Percentiles rank a stretch among this genome's conserved stretches.
Conservation (phyloP, 371 early-diverging fungal species). For the Basidiobolus meristosporus region DNA sequence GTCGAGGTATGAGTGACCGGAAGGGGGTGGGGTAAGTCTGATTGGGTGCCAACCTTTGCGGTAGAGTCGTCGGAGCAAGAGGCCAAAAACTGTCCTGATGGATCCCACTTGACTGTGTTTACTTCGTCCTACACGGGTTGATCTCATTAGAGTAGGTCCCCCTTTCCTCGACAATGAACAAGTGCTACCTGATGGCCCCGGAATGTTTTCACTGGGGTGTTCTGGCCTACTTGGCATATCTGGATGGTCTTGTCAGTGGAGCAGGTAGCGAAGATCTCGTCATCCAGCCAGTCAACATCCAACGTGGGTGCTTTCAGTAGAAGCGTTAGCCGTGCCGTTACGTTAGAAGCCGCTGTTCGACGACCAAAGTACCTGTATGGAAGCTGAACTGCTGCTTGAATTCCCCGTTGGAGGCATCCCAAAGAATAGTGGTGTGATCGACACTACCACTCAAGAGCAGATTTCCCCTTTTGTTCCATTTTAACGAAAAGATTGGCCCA, state of each 20-base stretch:
- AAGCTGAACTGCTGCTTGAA: constrained; percentile 54
- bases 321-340: background rate
- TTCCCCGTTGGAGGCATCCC: constrained; percentile 67
- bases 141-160: background rate
- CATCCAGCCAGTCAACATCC: constrained; percentile 88
- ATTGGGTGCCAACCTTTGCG: constrained; percentile 36
- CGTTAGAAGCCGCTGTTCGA: background rate
- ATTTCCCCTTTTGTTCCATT: constrained; percentile 71
- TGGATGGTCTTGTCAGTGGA: constrained; percentile 65
- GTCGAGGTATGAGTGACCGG: background rate
- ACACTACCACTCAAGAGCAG: constrained; percentile 59
- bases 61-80: constrained; percentile 86
- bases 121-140: constrained; percentile 36
- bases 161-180: constrained; percentile 3
- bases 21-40: constrained; percentile 3
- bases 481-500: constrained; percentile 71
- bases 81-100: constrained; percentile 58
- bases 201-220: constrained; percentile 43
- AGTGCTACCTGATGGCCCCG: constrained; percentile 39
- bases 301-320: constrained; percentile 32
- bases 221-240: constrained; percentile 52
- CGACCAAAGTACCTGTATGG: constrained; percentile 33
- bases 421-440: constrained; percentile 66
- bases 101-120: constrained; percentile 79
- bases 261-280: constrained; percentile 77